phyloP scores from a whole-genome alignment of 352 stramenopile genomes.

The Pythium plurisporium region DNA sequence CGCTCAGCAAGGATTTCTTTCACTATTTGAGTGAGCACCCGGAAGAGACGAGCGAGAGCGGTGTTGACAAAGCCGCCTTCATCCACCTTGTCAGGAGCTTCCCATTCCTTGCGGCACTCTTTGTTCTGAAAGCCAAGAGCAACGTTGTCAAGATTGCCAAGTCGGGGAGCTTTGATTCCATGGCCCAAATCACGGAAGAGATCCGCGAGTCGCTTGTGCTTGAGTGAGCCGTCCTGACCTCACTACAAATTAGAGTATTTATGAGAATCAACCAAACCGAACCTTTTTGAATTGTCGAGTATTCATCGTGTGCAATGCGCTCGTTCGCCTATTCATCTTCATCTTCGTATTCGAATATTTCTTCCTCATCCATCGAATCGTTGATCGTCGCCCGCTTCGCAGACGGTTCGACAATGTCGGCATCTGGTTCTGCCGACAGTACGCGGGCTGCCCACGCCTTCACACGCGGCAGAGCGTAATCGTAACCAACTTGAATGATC shows the following conservation, averaged over 20 bases:
- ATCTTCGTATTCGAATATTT: conserved; percentile 8
- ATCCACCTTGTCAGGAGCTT: conserved; percentile 44
- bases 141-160: conserved; percentile 56
- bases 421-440: conserved; percentile 49
- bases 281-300: neutral
- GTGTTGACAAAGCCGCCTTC: conserved; percentile 41
- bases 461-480: conserved; percentile 72
- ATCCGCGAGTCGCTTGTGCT: conserved; percentile 23
- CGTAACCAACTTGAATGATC: conserved; percentile 84
- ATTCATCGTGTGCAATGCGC: no score
- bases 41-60: conserved; percentile 13
- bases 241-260: conserved; percentile 25
- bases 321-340: neutral
- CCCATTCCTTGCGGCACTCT: conserved; percentile 61
- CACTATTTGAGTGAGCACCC: conserved; percentile 41
- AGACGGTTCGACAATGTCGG: conserved; percentile 46
- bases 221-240: conserved; percentile 2
- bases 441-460: conserved; percentile 54
- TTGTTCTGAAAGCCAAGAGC: conserved; percentile 60
- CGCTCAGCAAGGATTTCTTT: conserved; percentile 60
- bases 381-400: conserved; percentile 9
- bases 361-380: conserved; percentile 1
- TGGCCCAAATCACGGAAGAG: conserved; percentile 57
- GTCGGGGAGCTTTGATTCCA: conserved; percentile 35
- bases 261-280: conserved; percentile 11